Base-by-base conservation (phyloP, 164 flowering plant species). In the Vitis cinerea region DNA sequence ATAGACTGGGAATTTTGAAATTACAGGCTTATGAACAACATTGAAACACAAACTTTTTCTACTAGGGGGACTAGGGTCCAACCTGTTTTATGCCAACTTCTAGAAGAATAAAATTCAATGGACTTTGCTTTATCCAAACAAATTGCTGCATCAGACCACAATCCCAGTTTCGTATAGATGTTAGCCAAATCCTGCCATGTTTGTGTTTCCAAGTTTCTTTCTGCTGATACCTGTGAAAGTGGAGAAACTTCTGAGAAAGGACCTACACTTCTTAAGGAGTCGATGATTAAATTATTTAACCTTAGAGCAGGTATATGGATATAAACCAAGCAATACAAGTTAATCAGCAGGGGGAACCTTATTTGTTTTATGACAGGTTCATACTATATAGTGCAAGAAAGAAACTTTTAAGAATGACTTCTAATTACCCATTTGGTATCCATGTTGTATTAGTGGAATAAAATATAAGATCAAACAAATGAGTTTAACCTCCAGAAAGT, bases 51-150 rank as follows among this genome's bases (percentile, higher is more conserved):
- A 37, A 37, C 7, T 37, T 37, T 37, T 4, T 37, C 44, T 37
- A 37, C 44, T 37, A 37, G 44, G 44, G 44, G 7, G 7, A 37
- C 4, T 37, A 50, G 15, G 30, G 9, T 8, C 47, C 23, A 48
- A 94, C 99, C 99, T 83, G 90, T 79, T 57, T 81, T 69, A 75
- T 93, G 97, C 97, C 98, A 96, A 80, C 76, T 73, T 57, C 82
- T 79, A 0, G 95, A 87, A 70, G 87, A 87, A 75, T 81, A 82
- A 67, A 78, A 63, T 14, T 80, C 75, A 11, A 83, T 80, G 7
- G 83, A 79, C 86, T 82, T 88, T 59, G 97, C 97, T 82, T 89
- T 90, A 61, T 82, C 74, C 3, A 81, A 61, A 72, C 99, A 93
- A 59, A 84, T 79, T 75, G 80, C 82, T 15, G 97, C 93, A 80